Evolutionary conservation across 352 stramenopile genomes (phyloP), one percentile per base, ranked within the genome.

Genomic region (Elongisporangium prolatum): DNA sequence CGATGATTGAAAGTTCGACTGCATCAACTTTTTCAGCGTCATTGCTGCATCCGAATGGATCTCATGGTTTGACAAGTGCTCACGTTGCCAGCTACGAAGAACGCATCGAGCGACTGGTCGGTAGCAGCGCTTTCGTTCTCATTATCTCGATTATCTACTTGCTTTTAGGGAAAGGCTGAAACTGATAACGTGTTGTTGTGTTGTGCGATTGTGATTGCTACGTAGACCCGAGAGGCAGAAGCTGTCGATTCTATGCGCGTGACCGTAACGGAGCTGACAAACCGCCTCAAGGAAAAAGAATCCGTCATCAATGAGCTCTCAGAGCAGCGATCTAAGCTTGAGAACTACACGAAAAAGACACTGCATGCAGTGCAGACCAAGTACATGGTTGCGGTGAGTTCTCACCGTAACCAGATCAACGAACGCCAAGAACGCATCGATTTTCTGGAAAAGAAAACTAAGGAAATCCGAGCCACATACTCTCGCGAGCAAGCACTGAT

Each of bases 301-400:
- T 91, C 86, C 16, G 60, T 88, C 48, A 95, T 95, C 74, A 95
- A 95, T 60, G 85, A 93, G 59, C 71, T 95, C 17, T 83, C 83
- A 3, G 83, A 93, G 67, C 83, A 96, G 67, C 79, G 84, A 34
- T 71, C 85, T 11, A 96, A 96, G 67, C 75, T 96, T 25, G 86
- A 96, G 64, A 96, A 89, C 48, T 96, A 96, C 75, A 96, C 87
- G 6, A 92, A 92, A 69, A 96, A 96, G 67, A 96, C 87, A 24
- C 77, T 96, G 40, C 83, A 95, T 65, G 84, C 84, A n/a, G 85
- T 96, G 47, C 87, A 96, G 68, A 93, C 81, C 57, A 96, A 96
- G 72, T 96, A 96, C 69, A 93, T 93, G 83, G 84, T 96, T 24
- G 82, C 85, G 10, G 84, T 96, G 50, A 93, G 84, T 57, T 91